A percentile compares a stretch with the other conserved stretches of the same genome.
These are phyloP conservation scores for Colletotrichum sidae DNA, from an alignment of 2,329 filamentous ascomycete genomes.

Conservation along the genomic window DNA sequence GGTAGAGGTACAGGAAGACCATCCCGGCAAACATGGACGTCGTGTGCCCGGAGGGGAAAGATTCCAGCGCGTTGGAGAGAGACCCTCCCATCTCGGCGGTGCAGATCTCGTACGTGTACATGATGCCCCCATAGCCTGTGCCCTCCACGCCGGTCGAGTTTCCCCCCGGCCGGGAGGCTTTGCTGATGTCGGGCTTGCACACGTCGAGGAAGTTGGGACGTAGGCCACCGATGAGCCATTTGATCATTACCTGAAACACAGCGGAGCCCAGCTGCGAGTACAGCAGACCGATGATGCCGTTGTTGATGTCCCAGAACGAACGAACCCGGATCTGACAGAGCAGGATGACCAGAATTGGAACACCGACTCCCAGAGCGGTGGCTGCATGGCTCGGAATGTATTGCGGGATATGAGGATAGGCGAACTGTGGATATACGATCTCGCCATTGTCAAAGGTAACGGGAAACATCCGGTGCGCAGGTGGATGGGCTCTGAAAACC, in stretches of 20 bases:
- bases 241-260: conserved; percentile 81
- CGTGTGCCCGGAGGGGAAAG: conserved; percentile 79
- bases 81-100: conserved; percentile 72
- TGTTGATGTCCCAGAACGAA: conserved; percentile 78
- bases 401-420: conserved; percentile 76
- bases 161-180: conserved; percentile 55
- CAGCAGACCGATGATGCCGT: conserved; percentile 74
- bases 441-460: conserved; percentile 74
- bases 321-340: conserved; percentile 75
- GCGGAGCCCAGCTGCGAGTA: conserved; percentile 77
- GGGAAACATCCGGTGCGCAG: conserved; percentile 75
- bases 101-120: conserved; percentile 78
- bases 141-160: conserved; percentile 55
- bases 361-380: conserved; percentile 72
- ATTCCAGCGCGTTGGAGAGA: conserved; percentile 77
- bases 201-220: conserved; percentile 79
- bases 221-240: conserved; percentile 79
- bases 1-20: conserved; percentile 77
- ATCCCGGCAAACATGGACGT: conserved; percentile 80
- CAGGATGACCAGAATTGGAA: conserved; percentile 75
- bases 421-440: conserved; percentile 77
- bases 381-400: conserved; percentile 79
- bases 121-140: conserved; percentile 68
- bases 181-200: conserved; percentile 70
- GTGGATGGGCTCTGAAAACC: conserved; percentile 73